phyloP scores from a whole-genome alignment of 257 asterid genomes.

The Primulina huaijiensis region DNA sequence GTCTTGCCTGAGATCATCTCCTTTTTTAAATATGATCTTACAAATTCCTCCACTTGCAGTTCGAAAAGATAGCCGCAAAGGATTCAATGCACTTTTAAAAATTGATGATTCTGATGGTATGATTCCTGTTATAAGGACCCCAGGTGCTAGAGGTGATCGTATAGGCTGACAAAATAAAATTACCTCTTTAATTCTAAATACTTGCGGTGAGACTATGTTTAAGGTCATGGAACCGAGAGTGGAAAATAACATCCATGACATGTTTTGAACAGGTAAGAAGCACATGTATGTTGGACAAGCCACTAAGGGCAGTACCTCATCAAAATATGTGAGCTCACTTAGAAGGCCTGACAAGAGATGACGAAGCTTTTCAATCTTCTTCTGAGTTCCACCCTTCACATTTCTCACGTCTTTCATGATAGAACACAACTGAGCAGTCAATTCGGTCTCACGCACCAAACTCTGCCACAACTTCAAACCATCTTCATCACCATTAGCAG shows the following conservation, averaged over 20 bases:
- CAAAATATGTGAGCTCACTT: constrained; percentile 97
- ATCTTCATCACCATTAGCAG: constrained; percentile 67
- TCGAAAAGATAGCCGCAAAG: constrained; percentile 87
- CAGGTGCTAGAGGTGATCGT: constrained; percentile 89
- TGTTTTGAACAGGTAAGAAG: constrained; percentile 9
- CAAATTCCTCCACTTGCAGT: constrained; percentile 84
- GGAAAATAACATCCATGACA: neutral
- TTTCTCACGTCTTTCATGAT: constrained; percentile 92
- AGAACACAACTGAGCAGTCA: constrained; percentile 92
- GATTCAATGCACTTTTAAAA: constrained; percentile 83
- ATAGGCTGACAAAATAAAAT: constrained; percentile 66
- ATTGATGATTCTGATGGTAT: constrained; percentile 94
- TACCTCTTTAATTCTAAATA: constrained; percentile 1
- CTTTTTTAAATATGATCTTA: constrained; percentile 92
- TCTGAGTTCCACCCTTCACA: constrained; percentile 92
- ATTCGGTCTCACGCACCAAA: constrained; percentile 91
- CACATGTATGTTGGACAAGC: constrained; percentile 13
- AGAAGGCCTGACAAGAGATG: constrained; percentile 95
- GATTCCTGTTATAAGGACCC: constrained; percentile 83
- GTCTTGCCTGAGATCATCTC: constrained; percentile 98
- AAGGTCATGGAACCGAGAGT: neutral
- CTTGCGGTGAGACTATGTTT: neutral
- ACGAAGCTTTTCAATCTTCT: constrained; percentile 95
- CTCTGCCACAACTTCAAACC: constrained; percentile 96
- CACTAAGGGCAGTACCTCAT: constrained; percentile 51